Evolutionary conservation across 2,329 filamentous ascomycete genomes (phyloP).

Genomic region (Sporothrix protearum): DNA sequence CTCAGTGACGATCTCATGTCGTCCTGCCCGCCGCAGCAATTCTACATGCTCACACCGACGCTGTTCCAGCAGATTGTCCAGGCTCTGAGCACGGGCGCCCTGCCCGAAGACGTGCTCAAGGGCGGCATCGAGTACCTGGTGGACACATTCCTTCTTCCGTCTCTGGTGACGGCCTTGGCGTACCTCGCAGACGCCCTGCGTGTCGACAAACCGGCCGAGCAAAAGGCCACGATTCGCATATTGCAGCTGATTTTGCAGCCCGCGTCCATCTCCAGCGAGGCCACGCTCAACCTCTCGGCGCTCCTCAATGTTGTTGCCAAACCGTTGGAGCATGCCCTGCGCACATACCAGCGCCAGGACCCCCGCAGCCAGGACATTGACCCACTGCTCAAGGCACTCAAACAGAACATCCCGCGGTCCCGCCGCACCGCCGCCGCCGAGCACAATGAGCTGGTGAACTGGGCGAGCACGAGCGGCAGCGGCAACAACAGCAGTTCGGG

Average conservation of each 20-base stretch:
- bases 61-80: conserved; percentile 72
- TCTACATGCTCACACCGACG: conserved; percentile 73
- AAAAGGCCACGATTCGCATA: conserved; percentile 66
- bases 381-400: conserved; percentile 63
- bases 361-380: conserved; percentile 67
- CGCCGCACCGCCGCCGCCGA: conserved; percentile 61
- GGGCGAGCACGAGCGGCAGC: conserved; percentile 43
- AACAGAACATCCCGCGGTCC: conserved; percentile 54
- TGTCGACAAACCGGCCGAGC: conserved; percentile 59
- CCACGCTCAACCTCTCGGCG: conserved; percentile 64
- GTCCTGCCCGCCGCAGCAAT: conserved; percentile 76
- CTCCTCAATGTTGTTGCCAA: conserved; percentile 70
- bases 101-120: conserved; percentile 68
- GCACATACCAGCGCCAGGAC: conserved; percentile 62
- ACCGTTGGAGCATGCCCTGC: conserved; percentile 63
- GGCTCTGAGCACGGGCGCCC: conserved; percentile 61
- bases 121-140: conserved; percentile 75
- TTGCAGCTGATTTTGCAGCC: conserved; percentile 70
- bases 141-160: conserved; percentile 76
- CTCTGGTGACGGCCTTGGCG: conserved; percentile 67
- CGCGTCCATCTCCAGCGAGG: conserved; percentile 67
- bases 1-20: conserved; percentile 78
- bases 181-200: conserved; percentile 70
- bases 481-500: not conserved
- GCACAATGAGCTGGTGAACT: conserved; percentile 64